Base-by-base conservation (phyloP, 2,329 filamentous ascomycete genomes). In the Fragosphaeria purpurea region DNA sequence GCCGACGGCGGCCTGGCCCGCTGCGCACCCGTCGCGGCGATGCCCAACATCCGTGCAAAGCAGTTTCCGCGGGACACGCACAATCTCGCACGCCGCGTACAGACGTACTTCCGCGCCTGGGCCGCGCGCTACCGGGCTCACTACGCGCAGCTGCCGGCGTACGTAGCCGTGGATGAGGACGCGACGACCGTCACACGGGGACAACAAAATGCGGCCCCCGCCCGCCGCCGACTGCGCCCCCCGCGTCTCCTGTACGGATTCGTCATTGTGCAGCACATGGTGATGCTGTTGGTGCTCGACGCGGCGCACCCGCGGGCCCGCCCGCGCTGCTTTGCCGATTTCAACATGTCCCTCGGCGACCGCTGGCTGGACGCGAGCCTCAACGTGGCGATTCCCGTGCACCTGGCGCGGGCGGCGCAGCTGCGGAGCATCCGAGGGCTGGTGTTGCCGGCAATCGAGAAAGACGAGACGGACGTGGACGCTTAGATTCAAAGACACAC, bases 181-280 rank as follows among this genome's bases (percentile, higher is more conserved):
- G 7, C 35, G 35, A 37, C 35, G 35, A 37, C 7, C 7, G 11
- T 3, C 35, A 22, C 22, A 22, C 22, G 22, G 22, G 22, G 22
- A 22, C 22, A 22, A 3, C 22, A 22, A 22, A 22, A 22, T 22
- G 22, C 22, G 22, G 22, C 22, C 22, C 22, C 22, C 22, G 22
- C 22, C 22, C 22, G 22, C 22, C 51, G 49, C 2, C 53, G 50
- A 3, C 43, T 57, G 6, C 52, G 51, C 11, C 50, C 55, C 22
- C 62, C 63, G 0, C 62, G 65, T 6, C 58, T 65, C 8, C 57
- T 68, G n/a, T 67, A 62, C 50, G 61, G 59, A 6, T 65, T 79
- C 68, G 58, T 77, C 65, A 58, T 80, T 66, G 41, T 67, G 65
- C 54, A 79, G 63, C 65, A 81, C 71, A 60, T 79, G 65, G 62